Base-by-base conservation (phyloP, 768 basidiomycete species). In the Baorangia bicolor region DNA sequence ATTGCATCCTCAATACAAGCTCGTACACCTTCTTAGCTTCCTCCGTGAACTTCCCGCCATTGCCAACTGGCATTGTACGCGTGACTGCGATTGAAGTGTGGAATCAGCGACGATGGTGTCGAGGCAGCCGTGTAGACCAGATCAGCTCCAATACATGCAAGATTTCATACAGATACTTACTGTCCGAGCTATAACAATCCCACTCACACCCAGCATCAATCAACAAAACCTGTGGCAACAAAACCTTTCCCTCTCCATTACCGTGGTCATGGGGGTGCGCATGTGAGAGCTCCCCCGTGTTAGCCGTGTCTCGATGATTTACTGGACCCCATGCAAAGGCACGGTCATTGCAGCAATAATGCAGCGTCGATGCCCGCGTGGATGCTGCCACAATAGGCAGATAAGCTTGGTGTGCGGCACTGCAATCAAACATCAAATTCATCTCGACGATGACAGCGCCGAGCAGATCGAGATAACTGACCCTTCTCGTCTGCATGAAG, bases 171-270 rank as follows among this genome's bases (percentile, higher is more conserved):
- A 49, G 27, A 27, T 14, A 69, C 70, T 76, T 72, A 73, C 87
- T 82, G 68, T 89, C 87, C 0, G 82, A 75, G 4, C 83, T 85
- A 59, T 89, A 87, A 63, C 80, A 79, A 18, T 76, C 67, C 86
- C 85, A 95, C 74, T 98, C 96, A 65, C 94, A 95, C 0, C 95
- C 94, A 1, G 96, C 96, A 63, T 98, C 96, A 58, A 96, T 94
- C 31, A 96, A 81, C 5, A 96, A 77, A 8, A 96, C 88, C 68
- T 90, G 85, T 0, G 87, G 86, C 31, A 73, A 60, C 46, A 87
- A 60, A 16, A 78, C 68, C 48, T 74, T 77, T n/a, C 34, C 46
- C 11, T 46, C 44, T n/a, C 12, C 38, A 10, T 6, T 12, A 13
- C 27, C 13, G 10, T 46, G 31, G 18, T n/a, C 57, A 34, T 49